Base-by-base conservation (phyloP, 228 moss, liverwort and hornwort species). In the Sphagnum fallax region DNA sequence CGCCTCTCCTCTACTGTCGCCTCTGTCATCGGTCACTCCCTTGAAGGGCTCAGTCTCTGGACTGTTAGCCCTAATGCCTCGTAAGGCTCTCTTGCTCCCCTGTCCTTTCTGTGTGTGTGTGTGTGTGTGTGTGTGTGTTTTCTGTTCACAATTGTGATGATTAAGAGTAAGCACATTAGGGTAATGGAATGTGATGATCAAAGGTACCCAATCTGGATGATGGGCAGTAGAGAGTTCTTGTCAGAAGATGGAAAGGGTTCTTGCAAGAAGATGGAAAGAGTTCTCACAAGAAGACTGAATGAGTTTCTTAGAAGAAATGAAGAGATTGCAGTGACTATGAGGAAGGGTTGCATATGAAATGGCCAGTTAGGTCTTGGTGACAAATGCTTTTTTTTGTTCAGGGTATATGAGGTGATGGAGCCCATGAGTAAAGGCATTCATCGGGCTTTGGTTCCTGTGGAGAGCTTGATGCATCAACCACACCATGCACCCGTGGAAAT, bases 371-470 rank as follows among this genome's bases (percentile, higher is more conserved):
- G 32, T 32, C 32, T 32, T 32, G 32, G 32, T 32, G 32, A 32
- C 32, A 32, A 32, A 32, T 32, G 32, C 32, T 32, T 32, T 32
- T 32, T 32, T 32, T 2, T 32, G 2, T 32, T 32, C 78, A 95
- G 95, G 67, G 76, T 97, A 60, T 80, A 86, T 52, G 92, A 92
- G 61, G 93, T 89, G 6, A 91, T 97, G 69, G 96, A 97, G 71
- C 89, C 92, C 18, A 93, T 97, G 96, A 91, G 91, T 72, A 93
- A 84, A 72, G 96, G 96, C 10, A 89, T 97, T 53, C 96, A 97
- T 65, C 91, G 93, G 32, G 91, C 85, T 5, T 72, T 97, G 61
- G 84, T 97, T 69, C 96, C 96, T 49, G 76, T 88, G 0, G 86
- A 81, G 51, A 91, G 91, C 70, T 73, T 78, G 51, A 69, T 83